Conservation (phyloP, 768 basidiomycete genomes). For the Candolleomyces efflorescens region DNA sequence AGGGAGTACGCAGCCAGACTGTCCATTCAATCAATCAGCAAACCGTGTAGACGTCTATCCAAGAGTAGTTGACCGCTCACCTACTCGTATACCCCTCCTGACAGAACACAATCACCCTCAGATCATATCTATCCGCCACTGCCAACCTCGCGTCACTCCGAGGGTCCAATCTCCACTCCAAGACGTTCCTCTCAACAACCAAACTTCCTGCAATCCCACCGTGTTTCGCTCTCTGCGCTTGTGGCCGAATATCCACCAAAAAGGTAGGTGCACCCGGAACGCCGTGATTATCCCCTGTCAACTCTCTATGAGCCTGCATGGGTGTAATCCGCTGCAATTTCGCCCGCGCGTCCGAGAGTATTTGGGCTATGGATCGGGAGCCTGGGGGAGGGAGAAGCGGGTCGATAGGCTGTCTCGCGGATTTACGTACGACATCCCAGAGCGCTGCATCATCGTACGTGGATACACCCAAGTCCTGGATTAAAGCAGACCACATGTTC, state of each 20-base stretch:
- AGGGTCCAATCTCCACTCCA: constrained; percentile 83
- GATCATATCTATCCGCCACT: constrained; percentile 72
- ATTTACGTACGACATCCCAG: constrained; percentile 68
- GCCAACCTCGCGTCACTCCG: constrained; percentile 51
- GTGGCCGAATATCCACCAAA: constrained; percentile 75
- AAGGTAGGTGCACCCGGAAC: constrained; percentile 58
- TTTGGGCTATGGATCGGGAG: constrained; percentile 52
- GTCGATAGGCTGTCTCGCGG: constrained; percentile 53
- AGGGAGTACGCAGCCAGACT: constrained; percentile 69
- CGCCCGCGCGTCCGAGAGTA: constrained; percentile 56
- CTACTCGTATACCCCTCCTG: constrained; percentile 67
- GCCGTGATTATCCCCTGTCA: constrained; percentile 24
- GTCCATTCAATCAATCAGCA: background rate
- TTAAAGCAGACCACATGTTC: background rate
- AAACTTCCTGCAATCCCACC: constrained; percentile 68
- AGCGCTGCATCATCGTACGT: constrained; percentile 61
- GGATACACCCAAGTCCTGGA: background rate
- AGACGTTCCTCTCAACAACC: constrained; percentile 68
- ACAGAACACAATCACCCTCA: constrained; percentile 70
- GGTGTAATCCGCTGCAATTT: constrained; percentile 63
- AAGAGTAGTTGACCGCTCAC: constrained; percentile 17
- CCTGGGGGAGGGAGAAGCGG: constrained; percentile 62
- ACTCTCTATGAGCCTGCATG: constrained; percentile 52
- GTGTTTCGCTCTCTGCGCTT: constrained; percentile 48
- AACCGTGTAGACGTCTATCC: too few species aligned